Conservation (phyloP, 352 stramenopile genomes). For the Peronospora belbahrii region DNA sequence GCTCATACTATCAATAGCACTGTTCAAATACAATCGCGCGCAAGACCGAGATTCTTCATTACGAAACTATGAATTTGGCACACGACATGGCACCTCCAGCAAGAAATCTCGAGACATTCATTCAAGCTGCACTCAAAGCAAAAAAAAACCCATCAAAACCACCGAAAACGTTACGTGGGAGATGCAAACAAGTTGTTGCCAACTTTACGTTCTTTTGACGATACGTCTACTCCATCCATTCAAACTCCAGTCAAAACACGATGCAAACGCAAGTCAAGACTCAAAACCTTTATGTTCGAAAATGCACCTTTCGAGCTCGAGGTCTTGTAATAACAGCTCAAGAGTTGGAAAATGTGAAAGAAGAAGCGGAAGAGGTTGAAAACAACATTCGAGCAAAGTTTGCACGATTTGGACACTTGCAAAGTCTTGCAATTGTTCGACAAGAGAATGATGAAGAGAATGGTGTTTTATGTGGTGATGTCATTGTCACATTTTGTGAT, state of each 20-base stretch:
- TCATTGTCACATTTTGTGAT: constrained; percentile 17
- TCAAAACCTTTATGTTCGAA: constrained; percentile 20
- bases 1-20: too few species aligned
- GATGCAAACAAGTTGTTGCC: constrained; percentile 9
- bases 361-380: constrained; percentile 41
- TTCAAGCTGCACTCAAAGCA: constrained; percentile 20
- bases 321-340: constrained; percentile 34
- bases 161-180: constrained; percentile 10
- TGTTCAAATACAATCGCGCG: too few species aligned
- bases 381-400: constrained; percentile 36
- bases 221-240: neutral
- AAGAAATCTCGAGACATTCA: constrained; percentile 8
- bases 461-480: too few species aligned
- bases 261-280: constrained; percentile 29
- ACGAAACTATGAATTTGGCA: too few species aligned
- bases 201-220: neutral
- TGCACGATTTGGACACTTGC: constrained; percentile 15
- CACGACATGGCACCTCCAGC: too few species aligned
- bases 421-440: constrained; percentile 15
- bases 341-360: constrained; percentile 40
- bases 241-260: neutral
- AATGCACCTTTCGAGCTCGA: constrained; percentile 20
- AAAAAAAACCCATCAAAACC: neutral
- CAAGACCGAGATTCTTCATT: too few species aligned
- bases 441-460: neutral